These are phyloP conservation scores for Penicillium coffeae DNA, from an alignment of 495 filamentous ascomycete genomes.

Conservation along the genomic window DNA sequence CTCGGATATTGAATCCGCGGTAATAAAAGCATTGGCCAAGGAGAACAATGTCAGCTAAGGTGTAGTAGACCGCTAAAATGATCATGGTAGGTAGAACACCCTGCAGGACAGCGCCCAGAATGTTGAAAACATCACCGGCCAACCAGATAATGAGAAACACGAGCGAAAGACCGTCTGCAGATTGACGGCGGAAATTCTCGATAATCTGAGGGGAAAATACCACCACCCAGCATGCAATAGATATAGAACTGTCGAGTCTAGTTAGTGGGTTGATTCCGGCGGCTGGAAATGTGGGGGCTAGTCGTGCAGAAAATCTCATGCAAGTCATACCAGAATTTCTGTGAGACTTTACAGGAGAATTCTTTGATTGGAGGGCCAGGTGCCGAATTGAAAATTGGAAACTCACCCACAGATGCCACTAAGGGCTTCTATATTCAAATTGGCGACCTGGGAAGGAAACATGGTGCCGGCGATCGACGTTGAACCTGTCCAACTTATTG, in stretches of 20 bases:
- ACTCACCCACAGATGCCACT: constrained; percentile 82
- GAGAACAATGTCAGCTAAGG: constrained; percentile 85
- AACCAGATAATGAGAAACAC: constrained; percentile 90
- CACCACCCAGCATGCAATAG: constrained; percentile 95
- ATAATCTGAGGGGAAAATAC: constrained; percentile 97
- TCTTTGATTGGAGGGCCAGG: too few species aligned
- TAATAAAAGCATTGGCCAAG: constrained; percentile 92
- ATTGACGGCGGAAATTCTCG: constrained; percentile 84
- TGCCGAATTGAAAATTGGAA: not conserved
- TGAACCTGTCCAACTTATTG: not conserved
- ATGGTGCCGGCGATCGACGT: constrained; percentile 34
- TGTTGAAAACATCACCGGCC: constrained; percentile 93
- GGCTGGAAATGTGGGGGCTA: constrained; percentile 8
- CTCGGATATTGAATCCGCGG: constrained; percentile 69
- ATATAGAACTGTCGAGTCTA: constrained; percentile 69
- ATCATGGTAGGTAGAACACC: constrained; percentile 95
- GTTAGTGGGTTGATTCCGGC: not conserved
- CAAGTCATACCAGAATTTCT: not conserved
- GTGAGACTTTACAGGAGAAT: too few species aligned
- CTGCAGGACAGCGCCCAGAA: constrained; percentile 87
- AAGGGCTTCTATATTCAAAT: constrained; percentile 79
- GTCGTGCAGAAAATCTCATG: not conserved
- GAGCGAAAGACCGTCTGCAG: constrained; percentile 84
- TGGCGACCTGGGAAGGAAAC: constrained; percentile 63
- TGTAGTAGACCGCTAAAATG: constrained; percentile 93